These are phyloP conservation scores for Zoysia matrella DNA, from an alignment of 202 grass and related monocot genomes.

Conservation along the genomic window DNA sequence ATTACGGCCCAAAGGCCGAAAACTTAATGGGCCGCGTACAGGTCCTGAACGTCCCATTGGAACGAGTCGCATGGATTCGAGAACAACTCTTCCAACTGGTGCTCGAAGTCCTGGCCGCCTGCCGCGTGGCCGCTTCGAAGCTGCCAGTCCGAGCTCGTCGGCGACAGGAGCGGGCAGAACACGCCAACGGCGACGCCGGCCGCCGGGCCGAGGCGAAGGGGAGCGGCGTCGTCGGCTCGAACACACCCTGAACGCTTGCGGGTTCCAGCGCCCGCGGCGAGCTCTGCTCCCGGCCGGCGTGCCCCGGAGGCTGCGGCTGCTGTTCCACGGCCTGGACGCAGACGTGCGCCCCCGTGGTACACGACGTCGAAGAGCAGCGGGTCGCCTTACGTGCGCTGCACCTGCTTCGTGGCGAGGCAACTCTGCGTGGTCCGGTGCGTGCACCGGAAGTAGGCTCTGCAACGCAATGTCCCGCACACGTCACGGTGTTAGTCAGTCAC, in stretches of 20 bases:
- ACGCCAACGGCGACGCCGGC: not conserved
- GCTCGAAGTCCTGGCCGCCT: constrained; percentile 33
- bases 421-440: constrained; percentile 63
- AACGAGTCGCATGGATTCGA: no score
- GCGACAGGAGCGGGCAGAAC: constrained; percentile 4
- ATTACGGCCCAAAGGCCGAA: no score
- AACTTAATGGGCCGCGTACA: no score
- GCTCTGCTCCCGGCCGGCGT: constrained; percentile 6
- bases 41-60: no score
- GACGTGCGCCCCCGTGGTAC: constrained; percentile 65
- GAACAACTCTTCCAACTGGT: constrained; percentile 10
- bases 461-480: not conserved
- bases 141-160: constrained; percentile 30
- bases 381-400: constrained; percentile 76
- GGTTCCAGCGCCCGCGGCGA: not conserved
- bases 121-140: constrained; percentile 18
- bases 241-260: not conserved
- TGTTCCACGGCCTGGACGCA: constrained; percentile 47
- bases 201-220: not conserved
- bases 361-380: constrained; percentile 72
- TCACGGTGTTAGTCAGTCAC: no score
- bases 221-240: constrained; percentile 10
- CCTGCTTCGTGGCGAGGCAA: constrained; percentile 85
- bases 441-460: constrained; percentile 93
- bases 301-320: not conserved